Conservation (phyloP, 352 stramenopile species). For the Vaucheria bursata region DNA sequence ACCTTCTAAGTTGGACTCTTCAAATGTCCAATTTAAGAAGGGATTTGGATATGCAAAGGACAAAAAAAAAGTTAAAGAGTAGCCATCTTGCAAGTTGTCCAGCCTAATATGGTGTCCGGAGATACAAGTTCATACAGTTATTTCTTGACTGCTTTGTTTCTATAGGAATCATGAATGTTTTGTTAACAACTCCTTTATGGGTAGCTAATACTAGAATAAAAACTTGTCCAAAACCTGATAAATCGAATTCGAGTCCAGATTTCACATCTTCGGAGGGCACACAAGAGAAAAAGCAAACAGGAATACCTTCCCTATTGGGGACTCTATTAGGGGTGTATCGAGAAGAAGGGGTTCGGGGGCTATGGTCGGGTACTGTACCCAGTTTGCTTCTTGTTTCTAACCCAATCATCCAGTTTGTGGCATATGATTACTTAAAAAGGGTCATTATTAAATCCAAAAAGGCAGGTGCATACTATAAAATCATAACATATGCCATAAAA, state of each 20-base stretch:
- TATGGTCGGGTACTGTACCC: conserved; percentile 79
- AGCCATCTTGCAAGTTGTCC: too few species aligned
- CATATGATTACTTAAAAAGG: conserved; percentile 82
- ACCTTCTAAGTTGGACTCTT: too few species aligned
- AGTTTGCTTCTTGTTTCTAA: conserved; percentile 86
- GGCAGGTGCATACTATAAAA: too few species aligned
- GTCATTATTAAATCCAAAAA: too few species aligned
- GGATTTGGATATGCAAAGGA: too few species aligned
- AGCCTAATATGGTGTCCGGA: too few species aligned
- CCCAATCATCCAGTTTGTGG: conserved; percentile 86
- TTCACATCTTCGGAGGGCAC: not conserved
- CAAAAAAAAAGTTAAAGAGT: too few species aligned
- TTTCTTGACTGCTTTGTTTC: not conserved
- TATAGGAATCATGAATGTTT: conserved; percentile 75
- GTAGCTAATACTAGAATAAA: conserved; percentile 84
- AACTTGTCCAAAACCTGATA: conserved; percentile 10
- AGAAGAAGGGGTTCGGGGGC: conserved; percentile 65
- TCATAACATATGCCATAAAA: too few species aligned
- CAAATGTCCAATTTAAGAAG: too few species aligned
- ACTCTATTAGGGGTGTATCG: conserved; percentile 10
- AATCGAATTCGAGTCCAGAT: not conserved
- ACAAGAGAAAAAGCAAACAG: conserved; percentile 27
- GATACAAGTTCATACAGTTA: not conserved
- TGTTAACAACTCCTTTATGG: conserved; percentile 79
- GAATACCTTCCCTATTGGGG: conserved; percentile 34